Evolutionary conservation across 805 yeast species (phyloP).

Genomic region (Teunomyces funiuensis): DNA sequence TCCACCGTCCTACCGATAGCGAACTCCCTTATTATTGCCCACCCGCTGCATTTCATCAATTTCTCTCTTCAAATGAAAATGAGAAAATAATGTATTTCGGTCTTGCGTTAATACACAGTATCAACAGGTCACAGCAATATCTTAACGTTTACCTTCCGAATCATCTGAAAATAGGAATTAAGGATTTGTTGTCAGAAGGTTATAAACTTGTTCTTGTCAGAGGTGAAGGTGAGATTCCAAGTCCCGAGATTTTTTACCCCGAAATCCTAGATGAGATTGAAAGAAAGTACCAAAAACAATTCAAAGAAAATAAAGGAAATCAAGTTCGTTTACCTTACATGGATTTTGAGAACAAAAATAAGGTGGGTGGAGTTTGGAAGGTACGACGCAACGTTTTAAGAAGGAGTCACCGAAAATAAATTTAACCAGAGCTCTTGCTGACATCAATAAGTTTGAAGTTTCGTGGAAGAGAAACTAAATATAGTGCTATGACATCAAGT

Average conservation of each 20-base stretch:
- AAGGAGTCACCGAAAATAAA: constrained; percentile 14
- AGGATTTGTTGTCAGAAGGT: constrained; percentile 10
- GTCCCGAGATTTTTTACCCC: constrained; percentile 48
- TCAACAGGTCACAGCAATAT: constrained; percentile 37
- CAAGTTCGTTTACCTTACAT: constrained; percentile 17
- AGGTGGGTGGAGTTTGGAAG: constrained; percentile 57
- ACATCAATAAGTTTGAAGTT: too few species aligned
- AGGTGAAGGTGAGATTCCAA: constrained; percentile 68
- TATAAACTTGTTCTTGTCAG: constrained; percentile 48
- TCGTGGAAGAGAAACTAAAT: too few species aligned
- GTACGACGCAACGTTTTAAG: constrained; percentile 56
- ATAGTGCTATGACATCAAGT: too few species aligned
- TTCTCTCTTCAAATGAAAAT: neutral
- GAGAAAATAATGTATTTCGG: constrained; percentile 38
- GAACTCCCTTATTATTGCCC: constrained; percentile 20
- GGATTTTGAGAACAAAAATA: constrained; percentile 32
- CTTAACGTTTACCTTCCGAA: constrained; percentile 62
- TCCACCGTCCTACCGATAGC: neutral
- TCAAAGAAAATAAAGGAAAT: constrained; percentile 4
- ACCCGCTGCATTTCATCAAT: constrained; percentile 12
- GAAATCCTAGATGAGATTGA: constrained; percentile 20
- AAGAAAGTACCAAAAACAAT: constrained; percentile 10
- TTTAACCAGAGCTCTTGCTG: too few species aligned
- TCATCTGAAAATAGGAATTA: constrained; percentile 14
- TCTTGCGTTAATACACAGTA: constrained; percentile 65